These are phyloP conservation scores for Saccharomycopsis phalli DNA, from an alignment of 1,139 yeast genomes.

Conservation along the genomic window DNA sequence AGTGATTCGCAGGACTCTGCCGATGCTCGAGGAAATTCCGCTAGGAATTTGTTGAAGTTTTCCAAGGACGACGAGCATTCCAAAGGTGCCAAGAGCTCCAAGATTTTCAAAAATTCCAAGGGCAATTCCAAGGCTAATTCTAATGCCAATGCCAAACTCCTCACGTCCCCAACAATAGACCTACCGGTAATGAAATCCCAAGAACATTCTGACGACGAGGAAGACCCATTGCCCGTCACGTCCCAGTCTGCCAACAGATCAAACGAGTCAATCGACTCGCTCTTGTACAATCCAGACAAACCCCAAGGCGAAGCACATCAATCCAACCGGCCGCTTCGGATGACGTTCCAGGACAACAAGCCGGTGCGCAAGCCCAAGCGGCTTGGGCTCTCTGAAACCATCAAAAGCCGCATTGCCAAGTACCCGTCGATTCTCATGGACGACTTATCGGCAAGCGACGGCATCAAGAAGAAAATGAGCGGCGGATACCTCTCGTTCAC, in stretches of 20 bases:
- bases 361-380: slow-evolving; percentile 3
- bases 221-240: background rate
- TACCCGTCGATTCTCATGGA: slow-evolving; percentile 20
- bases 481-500: slow-evolving; percentile 75
- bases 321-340: background rate
- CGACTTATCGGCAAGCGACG: slow-evolving; percentile 20
- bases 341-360: slow-evolving; percentile 15
- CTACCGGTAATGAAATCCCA: background rate
- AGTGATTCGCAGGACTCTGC: slow-evolving; percentile 2
- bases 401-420: slow-evolving; percentile 12
- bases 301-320: background rate
- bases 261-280: background rate
- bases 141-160: too few relatives aligned
- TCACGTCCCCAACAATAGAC: too few relatives aligned
- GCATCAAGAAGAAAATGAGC: slow-evolving; percentile 31
- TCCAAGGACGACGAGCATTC: too few relatives aligned
- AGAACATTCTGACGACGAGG: too few relatives aligned
- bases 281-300: background rate
- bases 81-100: too few relatives aligned
- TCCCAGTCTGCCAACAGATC: background rate
- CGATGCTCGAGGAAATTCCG: background rate
- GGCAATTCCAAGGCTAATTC: too few relatives aligned
- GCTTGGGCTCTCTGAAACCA: slow-evolving; percentile 4
- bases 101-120: too few relatives aligned
- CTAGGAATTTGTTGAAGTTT: background rate